Base-by-base conservation (phyloP, 345 rosid species). In the rapeseed (Brassica napus) region DNA sequence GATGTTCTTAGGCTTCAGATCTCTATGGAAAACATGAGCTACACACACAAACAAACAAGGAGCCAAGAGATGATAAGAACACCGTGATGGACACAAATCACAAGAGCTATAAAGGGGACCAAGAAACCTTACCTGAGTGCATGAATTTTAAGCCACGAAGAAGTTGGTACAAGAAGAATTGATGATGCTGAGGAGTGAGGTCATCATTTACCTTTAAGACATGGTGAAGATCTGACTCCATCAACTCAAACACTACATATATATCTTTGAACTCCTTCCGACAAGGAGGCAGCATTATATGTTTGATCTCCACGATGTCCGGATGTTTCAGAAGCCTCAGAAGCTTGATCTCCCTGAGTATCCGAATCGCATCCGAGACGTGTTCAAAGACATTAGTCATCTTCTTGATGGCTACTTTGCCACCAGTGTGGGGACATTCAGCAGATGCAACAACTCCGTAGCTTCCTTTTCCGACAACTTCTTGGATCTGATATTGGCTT, bases 361-460 rank as follows among this genome's bases (percentile, higher is more conserved):
- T 95, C 59, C 99, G 89, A 0, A 89, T 95, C 5, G 98, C 98
- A 63, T 93, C 99, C 0, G 98, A 93, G 15, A 89, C 97, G 82
- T 93, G 98, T 84, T 95, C 98, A 62, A 95, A 95, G 9, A 95
- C 86, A 76, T 90, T 89, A 23, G 88, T 87, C 90, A 95, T 95
- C 92, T 93, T 95, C 85, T 95, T 93, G 47, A 95, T 93, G 3
- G 99, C 99, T 0, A 95, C 99, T 79, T 83, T 95, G 80, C 92
- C 98, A 60, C 99, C 98, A 0, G 97, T 89, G 80, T 89, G 98
- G 39, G 94, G 92, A 69, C 92, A 97, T 12, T 91, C 83, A 2
- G 99, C 99, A 3, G 98, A 95, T 0, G 98, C 99, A 57, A 95
- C 99, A 39, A 93, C 90, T 5, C 99, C 99, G 68, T 95, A 95